Evolutionary conservation across 768 basidiomycete species (phyloP), one percentile per base, ranked within the genome.

Genomic region (Tephrocybe sp.): DNA sequence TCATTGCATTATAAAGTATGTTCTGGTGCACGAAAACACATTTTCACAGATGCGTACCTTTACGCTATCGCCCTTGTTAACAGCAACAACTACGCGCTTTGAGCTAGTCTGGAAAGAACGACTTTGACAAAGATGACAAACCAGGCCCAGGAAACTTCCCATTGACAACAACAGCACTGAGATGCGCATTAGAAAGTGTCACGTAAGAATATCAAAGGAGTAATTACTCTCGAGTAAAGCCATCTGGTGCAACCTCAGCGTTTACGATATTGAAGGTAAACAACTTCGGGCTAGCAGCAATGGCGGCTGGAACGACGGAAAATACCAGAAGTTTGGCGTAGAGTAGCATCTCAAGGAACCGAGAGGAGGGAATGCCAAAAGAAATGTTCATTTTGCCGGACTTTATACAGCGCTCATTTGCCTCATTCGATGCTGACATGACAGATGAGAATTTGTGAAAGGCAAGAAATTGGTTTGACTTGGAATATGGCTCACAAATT

Each of bases 131-230:
- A 32, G 3, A 24, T 14, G 17, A 32, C 39, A 44, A 44, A 57
- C 58, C 52, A 8, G 67, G 63, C 0, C 68, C 68, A 10, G 68
- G 68, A 52, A 64, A 69, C 8, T 40, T 61, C 0, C 66, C 66
- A 54, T 64, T 62, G 25, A 63, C 62, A 3, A 59, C 44, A 36
- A 69, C 63, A 26, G 61, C 61, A 37, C 68, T 65, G 34, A 30
- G 34, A 36, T 12, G 15, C 11, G 34, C 34, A 36, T 36, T 15
- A 10, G 8, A 32, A 44, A 34, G n/a, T 18, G 34, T 21, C 9
- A 9, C 18, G 33, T 15, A 33, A 24, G 25, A 4, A 7, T 15
- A 10, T 10, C 17, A 38, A 8, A 25, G 24, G 30, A 14, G 42
- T 20, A 5, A 33, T 54, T 26, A 63, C 62, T 51, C 44, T 39